These are phyloP conservation scores for Wickerhamiella cacticola DNA, from an alignment of 805 yeast genomes.

Conservation along the genomic window DNA sequence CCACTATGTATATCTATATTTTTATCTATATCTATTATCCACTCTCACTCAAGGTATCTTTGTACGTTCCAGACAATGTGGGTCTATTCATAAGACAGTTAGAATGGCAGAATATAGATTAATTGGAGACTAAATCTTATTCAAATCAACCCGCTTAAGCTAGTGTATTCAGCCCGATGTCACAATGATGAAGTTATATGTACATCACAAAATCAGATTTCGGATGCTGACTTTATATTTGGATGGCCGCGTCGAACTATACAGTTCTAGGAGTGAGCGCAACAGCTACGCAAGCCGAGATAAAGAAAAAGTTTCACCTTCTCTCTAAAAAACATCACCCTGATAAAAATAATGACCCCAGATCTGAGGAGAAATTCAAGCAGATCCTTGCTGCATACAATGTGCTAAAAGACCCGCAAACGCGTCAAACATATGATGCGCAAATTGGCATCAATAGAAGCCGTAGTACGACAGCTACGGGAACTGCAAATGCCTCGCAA, in stretches of 20 bases:
- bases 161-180: neutral
- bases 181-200: neutral
- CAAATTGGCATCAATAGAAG: neutral
- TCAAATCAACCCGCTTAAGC: neutral
- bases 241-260: slow-evolving; percentile 28
- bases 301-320: slow-evolving; percentile 68
- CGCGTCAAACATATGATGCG: slow-evolving; percentile 74
- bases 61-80: no score
- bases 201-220: no score
- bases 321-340: slow-evolving; percentile 72
- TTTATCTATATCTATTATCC: neutral
- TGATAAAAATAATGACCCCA: slow-evolving; percentile 54
- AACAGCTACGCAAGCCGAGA: slow-evolving; percentile 42
- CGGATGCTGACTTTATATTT: neutral
- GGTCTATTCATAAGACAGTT: no score
- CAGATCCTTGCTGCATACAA: slow-evolving; percentile 88
- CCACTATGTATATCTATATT: neutral
- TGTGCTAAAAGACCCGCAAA: slow-evolving; percentile 69
- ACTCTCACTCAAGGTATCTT: no score
- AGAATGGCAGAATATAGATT: no score
- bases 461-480: no score
- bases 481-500: neutral
- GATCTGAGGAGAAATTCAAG: slow-evolving; percentile 89
- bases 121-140: no score
- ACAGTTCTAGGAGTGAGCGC: slow-evolving; percentile 45